Percentiles rank a stretch among this genome's conserved stretches.
Conservation (phyloP, 164 flowering plant genomes). For the Kingdonia uniflora region DNA sequence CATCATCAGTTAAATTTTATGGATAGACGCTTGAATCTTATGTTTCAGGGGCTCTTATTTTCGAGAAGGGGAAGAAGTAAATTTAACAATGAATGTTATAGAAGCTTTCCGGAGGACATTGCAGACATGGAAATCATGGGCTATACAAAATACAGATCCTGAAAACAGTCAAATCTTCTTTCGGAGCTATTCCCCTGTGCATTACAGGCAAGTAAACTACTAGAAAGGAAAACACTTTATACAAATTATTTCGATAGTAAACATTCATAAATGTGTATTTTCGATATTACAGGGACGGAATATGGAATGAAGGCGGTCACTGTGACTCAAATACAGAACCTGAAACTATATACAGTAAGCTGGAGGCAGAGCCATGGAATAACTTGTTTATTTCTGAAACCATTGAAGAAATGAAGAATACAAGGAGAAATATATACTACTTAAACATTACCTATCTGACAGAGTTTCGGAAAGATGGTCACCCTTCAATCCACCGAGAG, state of each 20-base stretch:
- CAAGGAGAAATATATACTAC: constrained; percentile 24
- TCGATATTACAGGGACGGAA: constrained; percentile 47
- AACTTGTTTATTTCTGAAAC: constrained; percentile 28
- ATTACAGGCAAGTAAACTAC: constrained; percentile 37
- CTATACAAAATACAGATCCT: constrained; percentile 23
- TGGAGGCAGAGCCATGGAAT: constrained; percentile 38
- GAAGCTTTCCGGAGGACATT: constrained; percentile 28
- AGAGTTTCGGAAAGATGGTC: constrained; percentile 53
- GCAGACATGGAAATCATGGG: constrained; percentile 57
- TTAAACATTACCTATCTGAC: constrained; percentile 62
- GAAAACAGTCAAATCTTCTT: constrained; percentile 38
- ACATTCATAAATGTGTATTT: too few species aligned
- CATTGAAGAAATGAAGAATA: constrained; percentile 29
- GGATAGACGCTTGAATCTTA: neutral
- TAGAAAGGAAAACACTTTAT: neutral
- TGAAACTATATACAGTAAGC: constrained; percentile 32
- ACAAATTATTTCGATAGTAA: too few species aligned
- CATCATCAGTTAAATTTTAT: neutral
- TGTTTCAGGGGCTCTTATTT: constrained; percentile 40
- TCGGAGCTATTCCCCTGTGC: constrained; percentile 55
- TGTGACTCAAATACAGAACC: constrained; percentile 38
- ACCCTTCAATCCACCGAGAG: constrained; percentile 52
- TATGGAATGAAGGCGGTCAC: constrained; percentile 56
- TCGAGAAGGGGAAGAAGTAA: constrained; percentile 20
- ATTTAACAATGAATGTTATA: constrained; percentile 17